A percentile compares a stretch with the other conserved stretches of the same genome.
phyloP scores from a whole-genome alignment of 2,329 filamentous ascomycete genomes.

The Curvularia verruculosa region DNA sequence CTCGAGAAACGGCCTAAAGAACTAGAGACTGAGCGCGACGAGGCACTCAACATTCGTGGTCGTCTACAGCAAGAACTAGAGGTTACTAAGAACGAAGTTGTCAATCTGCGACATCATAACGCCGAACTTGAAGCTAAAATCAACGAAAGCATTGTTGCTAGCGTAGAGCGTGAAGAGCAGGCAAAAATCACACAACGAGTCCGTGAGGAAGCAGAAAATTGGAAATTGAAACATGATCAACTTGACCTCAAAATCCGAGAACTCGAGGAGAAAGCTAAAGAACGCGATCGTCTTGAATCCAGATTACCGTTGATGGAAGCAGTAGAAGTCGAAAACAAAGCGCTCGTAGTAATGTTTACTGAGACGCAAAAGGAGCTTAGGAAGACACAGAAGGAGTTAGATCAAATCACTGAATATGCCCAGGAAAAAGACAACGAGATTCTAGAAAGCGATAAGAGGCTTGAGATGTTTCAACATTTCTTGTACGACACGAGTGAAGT shows the following conservation, averaged over 20 bases:
- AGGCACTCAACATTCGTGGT: not conserved
- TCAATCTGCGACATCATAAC: not conserved
- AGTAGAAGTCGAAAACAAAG: not conserved
- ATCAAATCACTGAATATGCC: not conserved
- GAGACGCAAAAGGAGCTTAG: not conserved
- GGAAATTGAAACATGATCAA: not conserved
- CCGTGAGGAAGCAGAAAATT: not conserved
- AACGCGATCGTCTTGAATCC: not conserved
- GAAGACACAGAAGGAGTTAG: not conserved
- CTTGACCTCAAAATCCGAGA: not conserved
- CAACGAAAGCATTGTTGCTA: not conserved
- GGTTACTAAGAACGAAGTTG: not conserved
- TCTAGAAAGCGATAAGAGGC: not conserved
- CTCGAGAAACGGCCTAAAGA: not conserved
- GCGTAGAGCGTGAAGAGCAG: not conserved
- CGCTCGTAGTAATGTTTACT: not conserved
- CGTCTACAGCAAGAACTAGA: not conserved
- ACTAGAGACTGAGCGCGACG: not conserved
- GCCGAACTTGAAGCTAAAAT: not conserved
- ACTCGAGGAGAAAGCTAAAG: not conserved
- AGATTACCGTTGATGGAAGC: not conserved
- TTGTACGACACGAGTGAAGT: not conserved
- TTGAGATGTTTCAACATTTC: not conserved
- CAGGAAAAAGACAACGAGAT: not conserved
- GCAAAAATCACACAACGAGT: not conserved